Evolutionary conservation across 306 rosid species (phyloP).

Genomic region (Lathyrus oleraceus): DNA sequence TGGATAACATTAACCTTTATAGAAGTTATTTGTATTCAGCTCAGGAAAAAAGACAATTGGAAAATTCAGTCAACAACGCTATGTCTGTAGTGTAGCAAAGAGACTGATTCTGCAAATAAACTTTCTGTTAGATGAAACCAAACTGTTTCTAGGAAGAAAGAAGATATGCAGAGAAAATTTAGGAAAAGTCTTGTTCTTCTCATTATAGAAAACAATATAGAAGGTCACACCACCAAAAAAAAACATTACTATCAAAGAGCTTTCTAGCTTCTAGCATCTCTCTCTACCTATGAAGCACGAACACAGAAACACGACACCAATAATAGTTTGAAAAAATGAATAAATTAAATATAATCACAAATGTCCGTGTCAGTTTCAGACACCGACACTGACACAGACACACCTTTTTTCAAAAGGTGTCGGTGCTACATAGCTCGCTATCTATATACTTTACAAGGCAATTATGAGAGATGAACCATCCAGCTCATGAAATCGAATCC

Average conservation of each 20-base stretch:
- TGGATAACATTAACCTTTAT: conserved; percentile 1
- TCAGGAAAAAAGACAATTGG: not conserved
- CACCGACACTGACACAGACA: too few relatives aligned
- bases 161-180: not conserved
- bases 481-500: conserved; percentile 10
- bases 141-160: not conserved
- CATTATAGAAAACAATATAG: conserved; percentile 7
- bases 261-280: not conserved
- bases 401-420: too few relatives aligned
- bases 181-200: not conserved
- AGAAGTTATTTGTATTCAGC: conserved; percentile 6
- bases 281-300: too few relatives aligned
- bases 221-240: conserved; percentile 1
- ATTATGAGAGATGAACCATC: not conserved
- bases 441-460: not conserved
- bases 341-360: too few relatives aligned
- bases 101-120: not conserved
- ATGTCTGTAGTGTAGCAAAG: not conserved
- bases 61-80: not conserved
- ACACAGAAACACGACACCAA: too few relatives aligned
- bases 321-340: too few relatives aligned
- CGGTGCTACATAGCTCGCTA: not conserved
- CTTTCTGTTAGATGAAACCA: not conserved
- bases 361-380: too few relatives aligned
- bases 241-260: not conserved